Percentiles rank a stretch among this genome's conserved stretches.
phyloP scores from a whole-genome alignment of 2,329 filamentous ascomycete genomes.

The Phialemoniopsis sp. region DNA sequence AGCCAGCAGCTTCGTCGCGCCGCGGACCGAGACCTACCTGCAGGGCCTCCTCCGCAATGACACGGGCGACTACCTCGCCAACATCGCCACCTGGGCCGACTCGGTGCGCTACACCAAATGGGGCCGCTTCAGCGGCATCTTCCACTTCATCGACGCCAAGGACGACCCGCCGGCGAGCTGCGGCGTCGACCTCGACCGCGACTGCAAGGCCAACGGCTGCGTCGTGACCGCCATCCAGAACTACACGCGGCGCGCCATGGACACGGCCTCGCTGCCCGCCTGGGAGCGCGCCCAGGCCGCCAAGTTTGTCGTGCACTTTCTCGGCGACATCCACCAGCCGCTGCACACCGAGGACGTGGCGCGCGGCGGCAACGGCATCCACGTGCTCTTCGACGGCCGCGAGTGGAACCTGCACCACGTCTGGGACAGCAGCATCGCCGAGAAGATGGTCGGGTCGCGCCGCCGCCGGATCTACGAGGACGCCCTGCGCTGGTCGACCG shows the following conservation, averaged over 20 bases:
- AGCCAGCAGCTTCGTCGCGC: constrained; percentile 55
- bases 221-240: constrained; percentile 57
- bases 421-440: constrained; percentile 69
- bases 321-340: constrained; percentile 68
- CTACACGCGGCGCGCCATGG: constrained; percentile 53
- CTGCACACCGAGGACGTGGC: constrained; percentile 61
- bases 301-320: constrained; percentile 65
- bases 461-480: constrained; percentile 43
- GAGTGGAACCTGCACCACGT: constrained; percentile 66
- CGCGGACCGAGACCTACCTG: constrained; percentile 51
- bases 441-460: constrained; percentile 57
- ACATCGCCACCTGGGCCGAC: constrained; percentile 65
- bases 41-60: constrained; percentile 52
- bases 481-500: constrained; percentile 52
- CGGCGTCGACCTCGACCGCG: constrained; percentile 52
- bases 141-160: constrained; percentile 68
- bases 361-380: constrained; percentile 64
- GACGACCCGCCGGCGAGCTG: constrained; percentile 56
- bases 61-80: constrained; percentile 54
- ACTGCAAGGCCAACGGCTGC: constrained; percentile 60
- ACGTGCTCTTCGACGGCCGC: constrained; percentile 54
- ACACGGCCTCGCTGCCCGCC: constrained; percentile 31
- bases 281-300: constrained; percentile 53
- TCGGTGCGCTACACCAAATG: constrained; percentile 60
- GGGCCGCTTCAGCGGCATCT: constrained; percentile 56